These are phyloP conservation scores for Exserohilum rostratum DNA, from an alignment of 2,329 filamentous ascomycete genomes.

Conservation along the genomic window DNA sequence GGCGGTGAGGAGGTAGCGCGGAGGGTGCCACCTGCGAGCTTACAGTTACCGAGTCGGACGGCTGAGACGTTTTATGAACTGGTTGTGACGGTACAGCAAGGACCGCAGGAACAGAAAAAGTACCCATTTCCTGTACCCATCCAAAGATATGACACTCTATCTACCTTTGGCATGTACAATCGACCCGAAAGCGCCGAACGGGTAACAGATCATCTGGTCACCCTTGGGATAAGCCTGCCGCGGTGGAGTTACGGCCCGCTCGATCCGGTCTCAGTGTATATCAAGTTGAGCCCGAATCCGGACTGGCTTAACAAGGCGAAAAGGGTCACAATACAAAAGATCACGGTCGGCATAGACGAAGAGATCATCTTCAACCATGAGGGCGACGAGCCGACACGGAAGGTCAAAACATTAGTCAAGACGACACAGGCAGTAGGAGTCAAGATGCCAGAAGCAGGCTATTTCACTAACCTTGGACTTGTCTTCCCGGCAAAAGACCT, in stretches of 20 bases:
- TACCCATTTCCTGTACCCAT: conserved; percentile 91
- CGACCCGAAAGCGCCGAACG: conserved; percentile 86
- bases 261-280: conserved; percentile 94
- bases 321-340: conserved; percentile 90
- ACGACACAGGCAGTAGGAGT: conserved; percentile 80
- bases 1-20: conserved; percentile 88
- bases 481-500: conserved; percentile 90
- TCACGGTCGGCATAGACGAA: conserved; percentile 92
- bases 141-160: conserved; percentile 92
- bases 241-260: conserved; percentile 96
- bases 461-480: conserved; percentile 88
- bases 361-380: conserved; percentile 99
- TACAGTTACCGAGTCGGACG: conserved; percentile 90
- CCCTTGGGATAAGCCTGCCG: conserved; percentile 87
- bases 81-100: conserved; percentile 93
- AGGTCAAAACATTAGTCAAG: conserved; percentile 84
- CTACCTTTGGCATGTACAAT: conserved; percentile 99
- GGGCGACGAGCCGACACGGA: conserved; percentile 91
- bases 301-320: conserved; percentile 91
- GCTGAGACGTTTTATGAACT: conserved; percentile 97
- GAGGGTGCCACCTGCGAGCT: conserved; percentile 87
- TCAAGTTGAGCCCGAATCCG: conserved; percentile 89
- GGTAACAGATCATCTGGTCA: conserved; percentile 88
- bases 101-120: conserved; percentile 83
- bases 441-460: conserved; percentile 88